These are phyloP conservation scores for Metarhizium rileyi DNA, from an alignment of 2,329 filamentous ascomycete genomes.

Conservation along the genomic window DNA sequence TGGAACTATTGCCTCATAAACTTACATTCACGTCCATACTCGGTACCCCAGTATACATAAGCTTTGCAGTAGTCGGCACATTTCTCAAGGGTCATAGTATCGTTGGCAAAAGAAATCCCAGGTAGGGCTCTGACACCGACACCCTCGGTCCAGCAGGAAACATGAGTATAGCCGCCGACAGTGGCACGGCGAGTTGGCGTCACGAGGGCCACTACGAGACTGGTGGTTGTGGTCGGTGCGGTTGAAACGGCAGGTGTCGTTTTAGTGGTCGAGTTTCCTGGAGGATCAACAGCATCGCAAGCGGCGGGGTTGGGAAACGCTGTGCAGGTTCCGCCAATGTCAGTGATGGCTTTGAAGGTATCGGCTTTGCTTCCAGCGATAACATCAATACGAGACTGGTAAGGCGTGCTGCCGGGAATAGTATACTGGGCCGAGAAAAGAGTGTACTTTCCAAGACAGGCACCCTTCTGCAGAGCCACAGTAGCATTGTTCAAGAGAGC, in stretches of 20 bases:
- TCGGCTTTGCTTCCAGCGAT: slow-evolving; percentile 32
- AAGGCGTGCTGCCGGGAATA: slow-evolving; percentile 34
- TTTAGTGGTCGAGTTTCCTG: slow-evolving; percentile 9
- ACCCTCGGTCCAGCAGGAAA: slow-evolving; percentile 41
- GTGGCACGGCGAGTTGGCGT: slow-evolving; percentile 24
- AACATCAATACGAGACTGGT: slow-evolving; percentile 36
- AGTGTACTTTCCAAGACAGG: slow-evolving; percentile 38
- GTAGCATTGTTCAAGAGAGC: slow-evolving; percentile 28
- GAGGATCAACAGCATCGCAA: slow-evolving; percentile 13
- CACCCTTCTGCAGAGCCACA: slow-evolving; percentile 30
- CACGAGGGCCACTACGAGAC: slow-evolving; percentile 16
- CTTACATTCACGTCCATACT: slow-evolving; percentile 42
- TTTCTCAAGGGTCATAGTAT: slow-evolving; percentile 39
- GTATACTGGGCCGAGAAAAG: slow-evolving; percentile 34
- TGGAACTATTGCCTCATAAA: not conserved
- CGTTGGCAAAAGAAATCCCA: slow-evolving; percentile 30
- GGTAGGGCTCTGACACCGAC: slow-evolving; percentile 32
- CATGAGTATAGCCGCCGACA: slow-evolving; percentile 33
- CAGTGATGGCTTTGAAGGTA: slow-evolving; percentile 37
- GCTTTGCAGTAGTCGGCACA: slow-evolving; percentile 36
- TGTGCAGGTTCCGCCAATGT: slow-evolving; percentile 34
- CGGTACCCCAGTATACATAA: slow-evolving; percentile 39
- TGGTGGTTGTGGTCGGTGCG: slow-evolving; percentile 14
- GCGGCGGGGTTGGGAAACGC: slow-evolving; percentile 26
- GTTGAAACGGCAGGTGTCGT: slow-evolving; percentile 8